Evolutionary conservation across 2,329 filamentous ascomycete genomes (phyloP).

Genomic region (Talaromyces rugulosus): DNA sequence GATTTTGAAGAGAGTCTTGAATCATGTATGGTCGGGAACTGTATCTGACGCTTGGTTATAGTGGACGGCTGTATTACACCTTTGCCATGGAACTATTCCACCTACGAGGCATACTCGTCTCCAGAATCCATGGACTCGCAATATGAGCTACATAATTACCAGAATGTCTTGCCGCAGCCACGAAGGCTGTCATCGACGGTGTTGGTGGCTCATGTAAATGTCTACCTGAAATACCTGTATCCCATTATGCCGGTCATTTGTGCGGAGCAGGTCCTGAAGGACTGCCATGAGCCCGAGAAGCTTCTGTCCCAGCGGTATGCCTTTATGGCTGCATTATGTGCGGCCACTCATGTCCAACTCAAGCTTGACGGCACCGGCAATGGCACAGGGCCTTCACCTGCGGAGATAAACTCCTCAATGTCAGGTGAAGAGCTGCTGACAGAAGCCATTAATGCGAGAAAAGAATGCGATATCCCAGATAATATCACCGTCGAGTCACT

Average conservation of each 20-base stretch:
- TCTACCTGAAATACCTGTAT: slow-evolving; percentile 40
- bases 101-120: slow-evolving; percentile 30
- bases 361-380: slow-evolving; percentile 32
- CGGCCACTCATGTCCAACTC: slow-evolving; percentile 43
- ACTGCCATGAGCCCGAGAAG: slow-evolving; percentile 51
- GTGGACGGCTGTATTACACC: slow-evolving; percentile 19
- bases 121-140: slow-evolving; percentile 30
- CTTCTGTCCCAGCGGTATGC: slow-evolving; percentile 38
- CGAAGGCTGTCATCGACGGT: slow-evolving; percentile 30
- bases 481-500: slow-evolving; percentile 36
- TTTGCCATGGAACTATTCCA: slow-evolving; percentile 22
- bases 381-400: slow-evolving; percentile 41
- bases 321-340: slow-evolving; percentile 38
- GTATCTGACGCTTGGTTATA: neutral
- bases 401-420: slow-evolving; percentile 55
- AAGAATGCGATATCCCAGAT: slow-evolving; percentile 37
- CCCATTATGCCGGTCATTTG: slow-evolving; percentile 43
- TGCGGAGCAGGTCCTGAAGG: slow-evolving; percentile 29
- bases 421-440: slow-evolving; percentile 64
- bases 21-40: neutral
- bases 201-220: slow-evolving; percentile 36
- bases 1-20: neutral
- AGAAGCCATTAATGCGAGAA: slow-evolving; percentile 51
- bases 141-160: slow-evolving; percentile 21
- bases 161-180: neutral